These are phyloP conservation scores for Cardiosporidium cionae DNA, from an alignment of 169 alveolate genomes.

Conservation along the genomic window DNA sequence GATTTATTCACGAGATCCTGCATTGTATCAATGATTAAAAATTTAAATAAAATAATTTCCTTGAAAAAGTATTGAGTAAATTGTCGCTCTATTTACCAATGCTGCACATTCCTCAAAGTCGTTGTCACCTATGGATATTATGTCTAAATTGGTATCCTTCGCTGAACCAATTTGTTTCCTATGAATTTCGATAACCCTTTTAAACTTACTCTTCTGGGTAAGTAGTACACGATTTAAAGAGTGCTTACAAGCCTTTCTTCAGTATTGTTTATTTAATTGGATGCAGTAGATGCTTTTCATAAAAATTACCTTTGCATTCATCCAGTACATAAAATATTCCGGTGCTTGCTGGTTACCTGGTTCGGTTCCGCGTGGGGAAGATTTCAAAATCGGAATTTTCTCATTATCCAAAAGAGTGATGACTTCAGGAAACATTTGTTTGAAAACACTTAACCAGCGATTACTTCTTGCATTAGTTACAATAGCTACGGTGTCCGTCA, in stretches of 20 bases:
- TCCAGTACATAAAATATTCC: constrained; percentile 62
- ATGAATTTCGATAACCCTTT: constrained; percentile 39
- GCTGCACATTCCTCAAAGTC: constrained; percentile 73
- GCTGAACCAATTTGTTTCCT: constrained; percentile 7
- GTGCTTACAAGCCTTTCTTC: background rate
- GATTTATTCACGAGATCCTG: constrained; percentile 6
- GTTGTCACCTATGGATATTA: constrained; percentile 63
- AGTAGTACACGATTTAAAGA: background rate
- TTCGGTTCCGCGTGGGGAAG: constrained; percentile 53
- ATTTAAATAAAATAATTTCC: constrained; percentile 8
- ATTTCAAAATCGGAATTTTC: constrained; percentile 53
- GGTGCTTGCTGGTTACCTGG: constrained; percentile 47
- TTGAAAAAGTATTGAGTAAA: constrained; percentile 8
- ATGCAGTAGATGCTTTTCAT: background rate
- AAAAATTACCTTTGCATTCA: constrained; percentile 57
- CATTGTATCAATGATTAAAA: background rate
- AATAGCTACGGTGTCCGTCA: constrained; percentile 54
- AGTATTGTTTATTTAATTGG: background rate
- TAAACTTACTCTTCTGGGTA: constrained; percentile 48
- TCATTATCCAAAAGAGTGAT: constrained; percentile 39
- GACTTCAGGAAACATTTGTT: constrained; percentile 59
- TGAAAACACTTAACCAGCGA: constrained; percentile 57
- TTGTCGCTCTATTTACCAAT: constrained; percentile 17
- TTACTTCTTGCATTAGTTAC: constrained; percentile 68
- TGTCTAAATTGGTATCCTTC: constrained; percentile 33